phyloP scores from a whole-genome alignment of 345 rosid species.

The Pelargonium nanum region DNA sequence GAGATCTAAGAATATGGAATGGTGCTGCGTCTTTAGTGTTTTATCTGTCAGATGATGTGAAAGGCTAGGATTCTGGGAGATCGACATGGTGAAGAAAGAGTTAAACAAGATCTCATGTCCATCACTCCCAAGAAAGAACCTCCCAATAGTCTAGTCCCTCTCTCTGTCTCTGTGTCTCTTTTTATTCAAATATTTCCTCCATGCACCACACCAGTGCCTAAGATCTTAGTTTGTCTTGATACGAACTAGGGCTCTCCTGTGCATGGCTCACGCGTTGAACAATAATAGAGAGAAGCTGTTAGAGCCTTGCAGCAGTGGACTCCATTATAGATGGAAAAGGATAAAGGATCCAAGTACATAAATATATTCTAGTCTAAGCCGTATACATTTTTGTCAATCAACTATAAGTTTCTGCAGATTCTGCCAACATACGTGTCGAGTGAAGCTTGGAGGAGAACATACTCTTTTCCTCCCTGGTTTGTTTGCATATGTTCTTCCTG shows the following conservation, averaged over 20 bases:
- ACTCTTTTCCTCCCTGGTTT: neutral
- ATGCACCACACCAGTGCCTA: neutral
- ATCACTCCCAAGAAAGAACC: neutral
- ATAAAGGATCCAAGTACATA: neutral
- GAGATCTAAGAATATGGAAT: neutral
- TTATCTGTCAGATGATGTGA: slow-evolving; percentile 13
- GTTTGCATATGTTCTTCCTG: neutral
- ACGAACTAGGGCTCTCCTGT: neutral
- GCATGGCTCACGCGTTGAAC: neutral
- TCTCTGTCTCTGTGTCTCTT: neutral
- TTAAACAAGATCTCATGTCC: slow-evolving; percentile 13
- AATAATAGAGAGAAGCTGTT: neutral
- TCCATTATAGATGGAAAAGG: neutral
- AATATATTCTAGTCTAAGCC: neutral
- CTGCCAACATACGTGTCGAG: neutral
- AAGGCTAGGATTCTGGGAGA: slow-evolving; percentile 20
- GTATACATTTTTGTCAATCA: neutral
- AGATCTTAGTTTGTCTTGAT: neutral
- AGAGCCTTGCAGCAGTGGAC: neutral
- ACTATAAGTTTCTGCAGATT: neutral
- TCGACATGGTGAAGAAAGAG: slow-evolving; percentile 13
- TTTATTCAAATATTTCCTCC: neutral
- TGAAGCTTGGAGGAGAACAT: neutral
- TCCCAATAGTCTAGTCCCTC: neutral
- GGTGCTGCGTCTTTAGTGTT: neutral